Conservation (phyloP, 2,329 filamentous ascomycete species). For the Geosmithia flava region DNA sequence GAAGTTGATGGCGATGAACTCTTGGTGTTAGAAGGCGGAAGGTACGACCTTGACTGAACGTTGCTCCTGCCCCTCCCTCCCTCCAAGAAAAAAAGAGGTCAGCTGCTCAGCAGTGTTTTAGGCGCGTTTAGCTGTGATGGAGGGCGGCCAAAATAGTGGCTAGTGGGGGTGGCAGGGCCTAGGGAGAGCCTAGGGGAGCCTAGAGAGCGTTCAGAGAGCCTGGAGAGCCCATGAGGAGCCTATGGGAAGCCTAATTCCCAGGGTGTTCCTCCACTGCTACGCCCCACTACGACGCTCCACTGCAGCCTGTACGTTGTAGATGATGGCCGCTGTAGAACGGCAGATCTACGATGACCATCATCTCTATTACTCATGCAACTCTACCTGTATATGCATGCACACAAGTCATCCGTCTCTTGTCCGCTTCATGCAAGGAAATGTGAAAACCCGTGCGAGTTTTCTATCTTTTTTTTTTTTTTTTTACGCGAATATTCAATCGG, state of each 20-base stretch:
- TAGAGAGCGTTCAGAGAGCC: background rate
- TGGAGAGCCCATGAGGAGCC: background rate
- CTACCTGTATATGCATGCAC: too few relatives aligned
- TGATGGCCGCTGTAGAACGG: background rate
- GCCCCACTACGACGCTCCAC: background rate
- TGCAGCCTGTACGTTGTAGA: background rate
- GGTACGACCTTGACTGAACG: background rate
- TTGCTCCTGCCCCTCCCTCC: background rate
- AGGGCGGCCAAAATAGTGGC: background rate
- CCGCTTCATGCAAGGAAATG: too few relatives aligned
- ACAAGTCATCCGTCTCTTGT: too few relatives aligned
- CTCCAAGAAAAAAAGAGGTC: conserved; percentile 1
- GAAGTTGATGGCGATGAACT: background rate
- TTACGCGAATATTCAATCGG: too few relatives aligned
- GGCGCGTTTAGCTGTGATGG: background rate
- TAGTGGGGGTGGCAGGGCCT: background rate
- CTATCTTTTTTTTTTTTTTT: too few relatives aligned
- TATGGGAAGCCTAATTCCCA: too few relatives aligned
- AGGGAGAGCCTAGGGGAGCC: background rate
- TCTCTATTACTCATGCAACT: too few relatives aligned
- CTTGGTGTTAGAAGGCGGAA: background rate
- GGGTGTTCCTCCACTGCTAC: background rate
- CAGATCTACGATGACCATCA: background rate
- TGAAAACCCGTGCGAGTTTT: too few relatives aligned
- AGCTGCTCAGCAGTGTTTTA: conserved; percentile 5